Percentiles rank a stretch among this genome's conserved stretches.
Conservation (phyloP, 2,329 filamentous ascomycete species). For the Fusarium sp. region DNA sequence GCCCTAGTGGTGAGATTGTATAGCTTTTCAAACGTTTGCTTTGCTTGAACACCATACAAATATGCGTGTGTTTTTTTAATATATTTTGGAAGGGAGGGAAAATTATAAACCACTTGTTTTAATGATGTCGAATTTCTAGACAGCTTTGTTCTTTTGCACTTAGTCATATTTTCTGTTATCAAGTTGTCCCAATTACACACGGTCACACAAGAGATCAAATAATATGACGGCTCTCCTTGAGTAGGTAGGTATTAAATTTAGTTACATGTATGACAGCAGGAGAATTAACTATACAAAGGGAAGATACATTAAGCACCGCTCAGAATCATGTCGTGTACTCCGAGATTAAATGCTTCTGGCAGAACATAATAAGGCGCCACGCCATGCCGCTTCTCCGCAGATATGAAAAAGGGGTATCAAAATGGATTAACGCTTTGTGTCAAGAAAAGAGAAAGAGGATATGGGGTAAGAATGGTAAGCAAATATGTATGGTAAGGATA, state of each 20-base stretch:
- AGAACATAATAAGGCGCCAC: constrained; percentile 37
- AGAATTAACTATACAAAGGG: constrained; percentile 22
- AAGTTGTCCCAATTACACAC: constrained; percentile 23
- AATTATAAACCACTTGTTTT: constrained; percentile 31
- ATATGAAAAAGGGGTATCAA: constrained; percentile 47
- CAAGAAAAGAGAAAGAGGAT: constrained; percentile 15
- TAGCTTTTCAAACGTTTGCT: constrained; percentile 20
- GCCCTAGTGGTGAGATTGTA: constrained; percentile 15
- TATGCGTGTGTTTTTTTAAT: constrained; percentile 17
- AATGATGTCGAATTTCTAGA: constrained; percentile 37
- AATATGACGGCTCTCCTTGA: constrained; percentile 12
- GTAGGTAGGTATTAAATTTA: constrained; percentile 41
- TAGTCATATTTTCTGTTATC: constrained; percentile 24
- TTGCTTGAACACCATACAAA: constrained; percentile 18
- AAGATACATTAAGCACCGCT: constrained; percentile 14
- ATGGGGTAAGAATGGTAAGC: neutral
- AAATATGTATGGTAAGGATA: constrained; percentile 15
- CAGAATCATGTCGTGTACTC: constrained; percentile 37
- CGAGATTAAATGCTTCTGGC: constrained; percentile 41
- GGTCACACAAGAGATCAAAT: constrained; percentile 13
- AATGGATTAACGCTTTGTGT: constrained; percentile 32
- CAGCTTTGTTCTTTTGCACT: constrained; percentile 15
- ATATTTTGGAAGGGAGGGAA: constrained; percentile 12
- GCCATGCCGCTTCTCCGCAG: constrained; percentile 40
- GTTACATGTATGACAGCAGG: constrained; percentile 25